Conservation (phyloP, 2,329 filamentous ascomycete species). For the Penicillium sp. region DNA sequence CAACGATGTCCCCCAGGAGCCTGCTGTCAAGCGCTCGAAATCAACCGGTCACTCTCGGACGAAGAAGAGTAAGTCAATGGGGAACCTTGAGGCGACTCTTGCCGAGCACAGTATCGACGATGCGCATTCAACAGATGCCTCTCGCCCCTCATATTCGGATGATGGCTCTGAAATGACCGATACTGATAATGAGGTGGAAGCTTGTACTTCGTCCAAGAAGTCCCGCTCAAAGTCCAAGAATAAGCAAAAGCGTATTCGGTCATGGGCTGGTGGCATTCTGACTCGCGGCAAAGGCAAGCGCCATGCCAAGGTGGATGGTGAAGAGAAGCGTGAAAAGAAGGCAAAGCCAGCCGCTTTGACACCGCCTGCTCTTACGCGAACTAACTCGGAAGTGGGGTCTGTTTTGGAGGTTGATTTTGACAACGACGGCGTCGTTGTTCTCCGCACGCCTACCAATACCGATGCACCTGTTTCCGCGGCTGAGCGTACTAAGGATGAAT, state of each 20-base stretch:
- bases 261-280: constrained; percentile 57
- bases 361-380: constrained; percentile 46
- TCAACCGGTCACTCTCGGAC: constrained; percentile 41
- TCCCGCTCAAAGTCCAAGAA: constrained; percentile 45
- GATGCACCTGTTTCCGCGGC: constrained; percentile 31
- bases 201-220: constrained; percentile 32
- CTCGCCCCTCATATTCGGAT: constrained; percentile 32
- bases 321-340: constrained; percentile 27
- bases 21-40: constrained; percentile 41
- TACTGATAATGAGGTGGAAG: constrained; percentile 25
- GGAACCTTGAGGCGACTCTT: constrained; percentile 31
- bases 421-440: constrained; percentile 52
- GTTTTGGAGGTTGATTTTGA: constrained; percentile 52
- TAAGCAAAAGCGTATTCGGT: constrained; percentile 74
- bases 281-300: constrained; percentile 48
- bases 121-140: constrained; percentile 25
- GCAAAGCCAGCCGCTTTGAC: constrained; percentile 34
- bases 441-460: constrained; percentile 46
- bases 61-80: constrained; percentile 35
- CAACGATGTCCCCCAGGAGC: constrained; percentile 18
- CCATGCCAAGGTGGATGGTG: constrained; percentile 45
- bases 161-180: constrained; percentile 37
- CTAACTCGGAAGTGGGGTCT: constrained; percentile 46
- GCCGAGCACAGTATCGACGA: constrained; percentile 23
- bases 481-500: constrained; percentile 21